phyloP scores from a whole-genome alignment of 371 early-diverging fungal species.

The Rhizopus delemar region DNA sequence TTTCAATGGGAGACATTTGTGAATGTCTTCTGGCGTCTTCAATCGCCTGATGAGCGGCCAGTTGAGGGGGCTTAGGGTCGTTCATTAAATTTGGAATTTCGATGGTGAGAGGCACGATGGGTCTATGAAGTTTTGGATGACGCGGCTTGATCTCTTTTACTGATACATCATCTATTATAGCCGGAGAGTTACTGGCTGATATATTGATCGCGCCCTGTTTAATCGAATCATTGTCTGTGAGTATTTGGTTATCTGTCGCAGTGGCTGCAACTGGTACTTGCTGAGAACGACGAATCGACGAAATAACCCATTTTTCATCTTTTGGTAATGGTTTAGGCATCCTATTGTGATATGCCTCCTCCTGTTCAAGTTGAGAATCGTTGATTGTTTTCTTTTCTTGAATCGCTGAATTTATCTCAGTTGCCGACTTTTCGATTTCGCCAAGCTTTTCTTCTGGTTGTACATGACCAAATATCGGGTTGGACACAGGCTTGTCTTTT shows the following conservation, averaged over 20 bases:
- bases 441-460: no score
- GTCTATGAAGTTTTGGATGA: conserved; percentile 30
- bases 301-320: conserved; percentile 55
- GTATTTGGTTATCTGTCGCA: conserved; percentile 2
- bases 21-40: conserved; percentile 34
- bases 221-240: no score
- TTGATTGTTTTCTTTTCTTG: neutral
- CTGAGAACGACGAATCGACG: conserved; percentile 48
- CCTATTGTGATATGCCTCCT: conserved; percentile 11
- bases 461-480: conserved; percentile 1
- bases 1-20: conserved; percentile 25
- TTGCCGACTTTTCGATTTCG: no score
- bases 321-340: conserved; percentile 36
- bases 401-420: neutral
- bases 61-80: conserved; percentile 12
- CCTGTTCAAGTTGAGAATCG: conserved; percentile 21
- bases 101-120: conserved; percentile 37
- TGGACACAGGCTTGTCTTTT: conserved; percentile 23
- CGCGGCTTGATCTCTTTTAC: neutral
- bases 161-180: no score
- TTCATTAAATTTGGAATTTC: conserved; percentile 42
- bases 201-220: no score
- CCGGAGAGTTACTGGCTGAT: no score
- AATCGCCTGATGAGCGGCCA: conserved; percentile 33
- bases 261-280: conserved; percentile 31